Conservation (phyloP, 805 yeast species). For the Candida sakaeoensis region DNA sequence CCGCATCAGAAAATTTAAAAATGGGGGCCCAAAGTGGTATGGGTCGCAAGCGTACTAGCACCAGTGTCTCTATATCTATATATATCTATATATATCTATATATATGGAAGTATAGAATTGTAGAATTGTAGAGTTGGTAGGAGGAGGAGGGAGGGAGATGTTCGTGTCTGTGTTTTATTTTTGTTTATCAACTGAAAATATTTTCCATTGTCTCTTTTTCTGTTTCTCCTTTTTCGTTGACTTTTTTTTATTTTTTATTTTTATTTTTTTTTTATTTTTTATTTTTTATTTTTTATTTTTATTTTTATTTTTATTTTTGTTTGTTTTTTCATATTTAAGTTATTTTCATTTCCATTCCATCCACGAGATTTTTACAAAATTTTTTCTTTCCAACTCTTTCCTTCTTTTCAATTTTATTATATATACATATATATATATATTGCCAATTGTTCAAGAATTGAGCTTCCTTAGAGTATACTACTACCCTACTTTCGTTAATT, state of each 20-base stretch:
- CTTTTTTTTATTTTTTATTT: neutral
- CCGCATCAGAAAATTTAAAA: too few relatives aligned
- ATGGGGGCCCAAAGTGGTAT: too few relatives aligned
- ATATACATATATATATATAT: too few relatives aligned
- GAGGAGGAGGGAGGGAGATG: too few relatives aligned
- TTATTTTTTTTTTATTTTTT: neutral
- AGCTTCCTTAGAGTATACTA: neutral
- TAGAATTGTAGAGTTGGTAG: too few relatives aligned
- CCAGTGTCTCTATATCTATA: too few relatives aligned
- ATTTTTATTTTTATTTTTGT: constrained; percentile 1
- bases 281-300: neutral
- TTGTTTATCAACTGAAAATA: neutral
- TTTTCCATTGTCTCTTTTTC: neutral
- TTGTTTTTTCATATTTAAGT: neutral
- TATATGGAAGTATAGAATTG: too few relatives aligned
- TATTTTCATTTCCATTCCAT: neutral
- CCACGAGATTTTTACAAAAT: neutral
- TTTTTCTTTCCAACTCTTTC: constrained; percentile 1
- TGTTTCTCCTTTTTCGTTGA: neutral
- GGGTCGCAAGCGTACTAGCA: too few relatives aligned
- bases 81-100: too few relatives aligned
- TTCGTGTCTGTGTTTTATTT: neutral
- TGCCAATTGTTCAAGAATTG: too few relatives aligned
- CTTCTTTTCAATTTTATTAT: neutral
- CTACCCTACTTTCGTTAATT: constrained; percentile 5